Percentiles rank a stretch among this genome's conserved stretches.
phyloP scores from a whole-genome alignment of 352 stramenopile species.

The Phytophthora citricola region DNA sequence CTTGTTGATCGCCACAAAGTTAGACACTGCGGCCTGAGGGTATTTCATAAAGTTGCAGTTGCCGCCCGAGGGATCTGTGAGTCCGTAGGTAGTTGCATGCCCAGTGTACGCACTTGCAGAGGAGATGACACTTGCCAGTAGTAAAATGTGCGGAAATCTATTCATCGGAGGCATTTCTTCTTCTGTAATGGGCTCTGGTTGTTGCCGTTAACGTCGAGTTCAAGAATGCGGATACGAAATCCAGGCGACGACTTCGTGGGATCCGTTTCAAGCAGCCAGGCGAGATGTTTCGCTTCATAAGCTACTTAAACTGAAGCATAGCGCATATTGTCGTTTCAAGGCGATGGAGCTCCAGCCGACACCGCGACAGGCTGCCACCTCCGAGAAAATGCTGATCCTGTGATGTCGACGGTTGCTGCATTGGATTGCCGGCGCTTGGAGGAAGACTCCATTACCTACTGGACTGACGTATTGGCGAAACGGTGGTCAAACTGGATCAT shows the following conservation, averaged over 20 bases:
- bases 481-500: slow-evolving; percentile 4
- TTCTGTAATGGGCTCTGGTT: neutral
- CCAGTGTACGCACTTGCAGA: slow-evolving; percentile 9
- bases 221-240: slow-evolving; percentile 18
- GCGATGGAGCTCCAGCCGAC: neutral
- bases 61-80: slow-evolving; percentile 21
- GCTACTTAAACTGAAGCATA: no score
- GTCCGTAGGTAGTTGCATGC: slow-evolving; percentile 24
- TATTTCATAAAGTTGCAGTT: slow-evolving; percentile 34
- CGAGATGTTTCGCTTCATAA: slow-evolving; percentile 18
- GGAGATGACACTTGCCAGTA: slow-evolving; percentile 3
- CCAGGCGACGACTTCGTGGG: slow-evolving; percentile 2
- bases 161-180: slow-evolving; percentile 14
- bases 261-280: slow-evolving; percentile 19
- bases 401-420: slow-evolving; percentile 15
- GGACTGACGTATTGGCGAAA: slow-evolving; percentile 20
- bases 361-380: slow-evolving; percentile 14
- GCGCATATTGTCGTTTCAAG: slow-evolving; percentile 23
- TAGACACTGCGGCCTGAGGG: slow-evolving; percentile 5
- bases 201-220: slow-evolving; percentile 10
- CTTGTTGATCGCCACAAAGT: slow-evolving; percentile 29
- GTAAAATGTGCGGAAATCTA: slow-evolving; percentile 8
- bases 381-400: slow-evolving; percentile 3
- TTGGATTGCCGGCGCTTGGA: slow-evolving; percentile 15
- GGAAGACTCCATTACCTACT: slow-evolving; percentile 19